Evolutionary conservation across 192 early-diverging fungal genomes (phyloP), one percentile per base, ranked within the genome.

Genomic region (Thamnidium elegans): DNA sequence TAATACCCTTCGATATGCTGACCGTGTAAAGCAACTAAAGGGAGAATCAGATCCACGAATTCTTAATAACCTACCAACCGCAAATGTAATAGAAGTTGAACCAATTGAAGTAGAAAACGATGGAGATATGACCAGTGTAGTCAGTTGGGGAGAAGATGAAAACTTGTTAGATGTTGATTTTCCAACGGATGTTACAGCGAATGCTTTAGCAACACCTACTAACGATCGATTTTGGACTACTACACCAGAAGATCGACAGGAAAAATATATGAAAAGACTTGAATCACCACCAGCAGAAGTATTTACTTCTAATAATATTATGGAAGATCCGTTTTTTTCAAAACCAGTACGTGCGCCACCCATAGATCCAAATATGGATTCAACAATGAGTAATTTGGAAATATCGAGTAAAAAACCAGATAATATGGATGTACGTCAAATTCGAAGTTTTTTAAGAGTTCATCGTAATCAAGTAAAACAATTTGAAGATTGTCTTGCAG

Each of bases 1-100:
- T 14, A 99, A 99, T 66, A 99, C 97, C 1, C 80, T 99, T 47
- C 87, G 95, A 20, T 99, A 99, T 73, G 94, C 97, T 17, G 95
- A 97, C 69, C 82, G 67, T 39, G 61, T 69, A 7, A 69, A 69
- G 20, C 58, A 58, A 32, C 19, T 69, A 0, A 69, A 69, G 42
- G 67, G 67, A 26, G 60, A 69, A 17, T 55, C 61, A 26, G 67
- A 69, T 23, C 50, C 60, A 13, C 50, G 63, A 15, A 31, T 64
- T 11, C 10, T 7, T 13, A 14, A 48, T 5, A 48, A 17, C 14
- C 6, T 7, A 15, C 4, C 46, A 48, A 13, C 13, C 4, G 15
- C 6, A 19, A 13, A 48, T 48, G 46, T 13, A 48, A 19, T n/a
- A 48, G 46, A 48, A 48, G 46, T 14, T 17, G 46, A 19, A n/a